Evolutionary conservation across 2,329 filamentous ascomycete genomes (phyloP), one percentile per base, ranked within the genome.

Genomic region (Cryphonectria carpinicola): DNA sequence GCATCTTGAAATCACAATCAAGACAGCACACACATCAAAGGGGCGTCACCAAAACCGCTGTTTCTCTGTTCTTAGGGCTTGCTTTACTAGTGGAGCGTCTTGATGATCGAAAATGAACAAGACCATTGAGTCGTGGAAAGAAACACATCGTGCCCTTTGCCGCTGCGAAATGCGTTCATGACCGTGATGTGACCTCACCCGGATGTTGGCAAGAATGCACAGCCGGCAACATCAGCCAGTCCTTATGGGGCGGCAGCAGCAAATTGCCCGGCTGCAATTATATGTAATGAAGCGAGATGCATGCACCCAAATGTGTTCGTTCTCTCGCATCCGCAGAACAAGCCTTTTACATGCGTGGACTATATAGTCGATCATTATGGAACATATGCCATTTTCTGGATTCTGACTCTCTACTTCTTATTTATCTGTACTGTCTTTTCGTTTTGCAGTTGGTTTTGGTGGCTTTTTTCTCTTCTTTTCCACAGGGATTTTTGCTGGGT

Each of bases 61-160:
- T 81, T 80, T 80, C 80, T 81, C 71, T 81, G 80, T 80, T 77
- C 73, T 77, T 77, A 77, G 76, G 76, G 78, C 79, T 82, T 82
- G 82, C 80, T 83, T 84, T 81, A 62, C 58, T 46, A 58, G 32
- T 81, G 80, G 79, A 80, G 74, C 79, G 80, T 81, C 81, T 83
- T 82, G 82, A 80, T 83, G 82, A 80, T 82, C 81, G 78, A 80
- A 80, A 83, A 84, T 82, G 80, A 80, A 80, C 83, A 74, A 75
- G 77, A 74, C 78, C 77, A 78, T 78, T 76, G 75, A 73, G 75
- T 75, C 74, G 75, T 74, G 58, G 68, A 66, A 71, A 64, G 52
- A 39, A 11, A 69, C 66, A 72, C 32, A 65, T 46, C 25, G 28
- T 35, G 25, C 14, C 22, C 13, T 43, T 32, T 64, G 28, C 28